Conservation (phyloP, 1,284 basidiomycete genomes). For the Chiua sp. region DNA sequence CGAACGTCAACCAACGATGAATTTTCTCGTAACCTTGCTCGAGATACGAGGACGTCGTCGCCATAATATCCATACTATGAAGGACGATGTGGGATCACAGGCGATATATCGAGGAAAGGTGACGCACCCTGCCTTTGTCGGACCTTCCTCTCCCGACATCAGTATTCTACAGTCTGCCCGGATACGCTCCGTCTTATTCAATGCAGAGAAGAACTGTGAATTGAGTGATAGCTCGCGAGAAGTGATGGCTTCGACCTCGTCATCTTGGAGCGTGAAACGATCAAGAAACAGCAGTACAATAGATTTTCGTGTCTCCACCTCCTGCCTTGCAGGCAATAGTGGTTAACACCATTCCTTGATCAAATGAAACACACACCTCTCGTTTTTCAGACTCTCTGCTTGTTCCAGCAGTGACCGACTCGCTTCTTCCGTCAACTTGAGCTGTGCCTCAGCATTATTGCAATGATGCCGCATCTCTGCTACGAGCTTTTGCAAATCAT, state of each 20-base stretch:
- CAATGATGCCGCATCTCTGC: constrained; percentile 28
- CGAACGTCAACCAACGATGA: constrained; percentile 84
- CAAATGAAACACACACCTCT: constrained; percentile 61
- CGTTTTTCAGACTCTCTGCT: constrained; percentile 81
- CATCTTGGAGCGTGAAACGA: constrained; percentile 82
- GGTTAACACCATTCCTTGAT: not conserved
- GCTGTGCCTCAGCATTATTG: constrained; percentile 70
- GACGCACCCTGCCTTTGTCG: constrained; percentile 81
- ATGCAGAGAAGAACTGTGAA: constrained; percentile 77
- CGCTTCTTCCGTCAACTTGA: constrained; percentile 77
- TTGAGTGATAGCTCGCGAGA: constrained; percentile 83
- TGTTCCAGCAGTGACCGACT: constrained; percentile 88
- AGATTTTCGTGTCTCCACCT: constrained; percentile 70
- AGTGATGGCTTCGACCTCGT: constrained; percentile 76
- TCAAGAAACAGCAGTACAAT: constrained; percentile 83
- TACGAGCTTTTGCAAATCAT: constrained; percentile 28
- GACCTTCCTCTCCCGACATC: constrained; percentile 85
- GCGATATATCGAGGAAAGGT: not conserved
- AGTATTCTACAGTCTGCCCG: constrained; percentile 86
- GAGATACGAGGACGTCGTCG: constrained; percentile 78
- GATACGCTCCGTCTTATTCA: constrained; percentile 88
- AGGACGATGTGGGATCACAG: constrained; percentile 3
- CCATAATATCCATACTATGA: constrained; percentile 86
- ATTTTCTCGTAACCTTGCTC: constrained; percentile 93
- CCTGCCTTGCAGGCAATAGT: constrained; percentile 51